These are phyloP conservation scores for Aspergillus incahuasiensis DNA, from an alignment of 495 filamentous ascomycete genomes.

Conservation along the genomic window DNA sequence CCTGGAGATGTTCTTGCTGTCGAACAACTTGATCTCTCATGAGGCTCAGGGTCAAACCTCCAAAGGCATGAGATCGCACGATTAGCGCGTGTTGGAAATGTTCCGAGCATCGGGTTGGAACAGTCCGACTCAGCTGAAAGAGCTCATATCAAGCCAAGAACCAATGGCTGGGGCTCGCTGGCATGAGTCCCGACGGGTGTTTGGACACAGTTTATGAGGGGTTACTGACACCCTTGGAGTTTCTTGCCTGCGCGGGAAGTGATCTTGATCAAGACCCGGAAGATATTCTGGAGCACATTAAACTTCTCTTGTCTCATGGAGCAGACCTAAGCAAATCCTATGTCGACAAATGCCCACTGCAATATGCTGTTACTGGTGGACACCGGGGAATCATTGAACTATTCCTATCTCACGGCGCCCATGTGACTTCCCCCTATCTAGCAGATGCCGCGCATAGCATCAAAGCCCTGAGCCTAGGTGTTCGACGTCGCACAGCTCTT, in stretches of 20 bases:
- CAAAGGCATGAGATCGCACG: constrained; percentile 1
- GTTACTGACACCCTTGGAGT: constrained; percentile 9
- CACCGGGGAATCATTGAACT: neutral
- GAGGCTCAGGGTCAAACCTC: neutral
- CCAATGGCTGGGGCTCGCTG: constrained; percentile 9
- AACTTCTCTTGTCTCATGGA: neutral
- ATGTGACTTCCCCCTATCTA: constrained; percentile 3
- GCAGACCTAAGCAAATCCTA: constrained; percentile 6
- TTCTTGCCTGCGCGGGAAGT: too few relatives aligned
- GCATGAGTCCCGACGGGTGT: constrained; percentile 2
- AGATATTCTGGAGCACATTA: neutral
- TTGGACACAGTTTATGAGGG: constrained; percentile 5
- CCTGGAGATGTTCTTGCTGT: constrained; percentile 13
- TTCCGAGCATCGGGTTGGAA: constrained; percentile 10
- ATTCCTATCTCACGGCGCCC: constrained; percentile 5
- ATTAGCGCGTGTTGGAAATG: constrained; percentile 10
- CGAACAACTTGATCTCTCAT: constrained; percentile 11
- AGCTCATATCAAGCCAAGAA: constrained; percentile 5
- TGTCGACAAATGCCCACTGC: neutral
- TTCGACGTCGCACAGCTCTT: constrained; percentile 16
- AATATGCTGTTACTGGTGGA: constrained; percentile 4
- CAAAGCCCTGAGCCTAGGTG: neutral
- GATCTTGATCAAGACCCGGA: too few relatives aligned
- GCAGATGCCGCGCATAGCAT: neutral
- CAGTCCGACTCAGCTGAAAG: neutral